Evolutionary conservation across 495 filamentous ascomycete species (phyloP).

Genomic region (Penicillium salamii): DNA sequence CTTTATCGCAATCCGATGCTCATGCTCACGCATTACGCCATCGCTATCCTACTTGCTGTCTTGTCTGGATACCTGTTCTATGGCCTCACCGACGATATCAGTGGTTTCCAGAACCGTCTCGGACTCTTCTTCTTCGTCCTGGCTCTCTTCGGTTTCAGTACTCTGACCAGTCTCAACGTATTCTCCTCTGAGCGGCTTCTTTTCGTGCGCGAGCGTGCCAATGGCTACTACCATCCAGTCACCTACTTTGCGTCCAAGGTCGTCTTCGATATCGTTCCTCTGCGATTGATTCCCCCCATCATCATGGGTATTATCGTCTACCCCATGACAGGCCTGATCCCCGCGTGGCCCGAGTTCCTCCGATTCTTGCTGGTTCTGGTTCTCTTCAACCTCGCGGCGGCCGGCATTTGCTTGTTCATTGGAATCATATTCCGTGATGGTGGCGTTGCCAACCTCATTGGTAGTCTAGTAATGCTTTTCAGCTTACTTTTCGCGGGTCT

Average conservation of each 20-base stretch:
- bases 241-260: slow-evolving; percentile 97
- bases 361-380: slow-evolving; percentile 89
- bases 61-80: slow-evolving; percentile 96
- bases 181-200: slow-evolving; percentile 90
- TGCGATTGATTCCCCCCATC: slow-evolving; percentile 90
- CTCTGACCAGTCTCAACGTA: slow-evolving; percentile 86
- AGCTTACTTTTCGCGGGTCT: slow-evolving; percentile 91
- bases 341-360: slow-evolving; percentile 80
- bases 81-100: slow-evolving; percentile 90
- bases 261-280: slow-evolving; percentile 89
- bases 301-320: slow-evolving; percentile 97
- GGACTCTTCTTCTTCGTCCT: slow-evolving; percentile 98
- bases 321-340: slow-evolving; percentile 93
- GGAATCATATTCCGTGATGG: slow-evolving; percentile 90
- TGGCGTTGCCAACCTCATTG: slow-evolving; percentile 92
- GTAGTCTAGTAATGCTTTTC: slow-evolving; percentile 96
- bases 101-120: slow-evolving; percentile 97
- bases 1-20: slow-evolving; percentile 97
- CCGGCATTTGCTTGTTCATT: slow-evolving; percentile 91
- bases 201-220: slow-evolving; percentile 92
- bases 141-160: slow-evolving; percentile 94
- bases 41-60: slow-evolving; percentile 90
- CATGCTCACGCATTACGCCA: slow-evolving; percentile 99
- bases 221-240: slow-evolving; percentile 95
- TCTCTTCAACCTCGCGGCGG: slow-evolving; percentile 92